Evolutionary conservation across 768 basidiomycete species (phyloP), one percentile per base, ranked within the genome.

Genomic region (Inosperma sp.): DNA sequence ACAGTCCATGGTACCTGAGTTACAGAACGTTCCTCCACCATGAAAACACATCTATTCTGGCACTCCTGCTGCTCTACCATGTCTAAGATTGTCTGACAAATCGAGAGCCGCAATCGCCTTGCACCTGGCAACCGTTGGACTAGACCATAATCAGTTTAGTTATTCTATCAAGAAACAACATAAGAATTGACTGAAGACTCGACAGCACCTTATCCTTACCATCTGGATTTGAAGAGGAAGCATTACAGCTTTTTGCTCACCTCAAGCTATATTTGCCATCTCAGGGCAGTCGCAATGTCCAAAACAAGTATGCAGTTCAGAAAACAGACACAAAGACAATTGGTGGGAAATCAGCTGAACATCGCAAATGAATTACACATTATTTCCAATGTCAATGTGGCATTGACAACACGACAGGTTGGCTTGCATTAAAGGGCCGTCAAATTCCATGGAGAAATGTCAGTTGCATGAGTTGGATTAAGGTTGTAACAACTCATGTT

Each of bases 311-410:
- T 21, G 37, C 55, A 3, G 49, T 56, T 27, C 51, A 48, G 31
- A 56, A 56, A 21, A 39, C 43, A 6, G 7, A 10, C 10, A 34
- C 14, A 6, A 56, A 53, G 12, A 22, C 10, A 7, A 7, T 53
- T 29, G 26, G 26, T 30, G 25, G 30, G 25, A 35, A 42, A 27
- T 23, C 5, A 13, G 29, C 23, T 13, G 45, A 21, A 26, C n/a
- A 37, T 56, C 3, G n/a, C n/a, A 39, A 37, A 21, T 51, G 51
- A 10, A 13, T 26, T 5, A 56, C 55, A 3, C 42, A 52, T 7
- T 43, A 42, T 2, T 62, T 48, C 49, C 60, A 62, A 37, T 62
- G 60, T 46, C 52, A 56, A 30, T 56, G 56, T 19, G 61, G 61
- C 1, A 25, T 39, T 7, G 54, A 59, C 36, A 26, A 62, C 33